A percentile compares a stretch with the other conserved stretches of the same genome.
phyloP scores from a whole-genome alignment of 106 monocot genomes.

The Hemerocallis citrina region DNA sequence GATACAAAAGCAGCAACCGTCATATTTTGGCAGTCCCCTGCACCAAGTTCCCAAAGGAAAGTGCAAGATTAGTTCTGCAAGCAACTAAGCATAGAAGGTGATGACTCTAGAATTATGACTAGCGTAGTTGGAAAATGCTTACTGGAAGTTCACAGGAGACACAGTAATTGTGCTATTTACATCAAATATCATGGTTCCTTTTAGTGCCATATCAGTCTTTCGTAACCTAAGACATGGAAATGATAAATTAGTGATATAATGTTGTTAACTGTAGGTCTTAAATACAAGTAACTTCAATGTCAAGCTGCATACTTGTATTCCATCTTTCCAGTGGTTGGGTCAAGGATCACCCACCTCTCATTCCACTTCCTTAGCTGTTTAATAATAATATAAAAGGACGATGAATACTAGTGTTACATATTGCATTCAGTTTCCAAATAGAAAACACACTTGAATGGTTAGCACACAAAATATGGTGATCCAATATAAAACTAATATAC shows the following conservation, averaged over 20 bases:
- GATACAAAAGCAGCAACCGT: constrained; percentile 99
- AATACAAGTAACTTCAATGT: neutral
- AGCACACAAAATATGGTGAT: too few species aligned
- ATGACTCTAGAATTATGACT: neutral
- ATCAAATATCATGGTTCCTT: constrained; percentile 83
- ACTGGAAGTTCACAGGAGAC: constrained; percentile 90
- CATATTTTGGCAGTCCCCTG: constrained; percentile 91
- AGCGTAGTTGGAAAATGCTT: constrained; percentile 13
- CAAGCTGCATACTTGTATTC: constrained; percentile 80
- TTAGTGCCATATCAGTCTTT: constrained; percentile 62
- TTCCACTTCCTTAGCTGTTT: constrained; percentile 95
- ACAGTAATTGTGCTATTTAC: constrained; percentile 83
- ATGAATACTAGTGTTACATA: neutral
- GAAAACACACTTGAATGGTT: neutral
- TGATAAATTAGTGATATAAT: neutral
- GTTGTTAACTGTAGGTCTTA: neutral
- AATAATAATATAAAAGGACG: constrained; percentile 1
- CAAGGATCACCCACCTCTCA: constrained; percentile 88
- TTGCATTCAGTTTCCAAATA: neutral
- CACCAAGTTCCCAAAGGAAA: constrained; percentile 25
- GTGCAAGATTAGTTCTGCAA: neutral
- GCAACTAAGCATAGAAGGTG: neutral
- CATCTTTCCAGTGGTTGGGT: constrained; percentile 97
- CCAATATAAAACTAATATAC: neutral
- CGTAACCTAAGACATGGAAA: constrained; percentile 34